These are phyloP conservation scores for Fusarium irregulare DNA, from an alignment of 2,329 filamentous ascomycete species.

Conservation along the genomic window DNA sequence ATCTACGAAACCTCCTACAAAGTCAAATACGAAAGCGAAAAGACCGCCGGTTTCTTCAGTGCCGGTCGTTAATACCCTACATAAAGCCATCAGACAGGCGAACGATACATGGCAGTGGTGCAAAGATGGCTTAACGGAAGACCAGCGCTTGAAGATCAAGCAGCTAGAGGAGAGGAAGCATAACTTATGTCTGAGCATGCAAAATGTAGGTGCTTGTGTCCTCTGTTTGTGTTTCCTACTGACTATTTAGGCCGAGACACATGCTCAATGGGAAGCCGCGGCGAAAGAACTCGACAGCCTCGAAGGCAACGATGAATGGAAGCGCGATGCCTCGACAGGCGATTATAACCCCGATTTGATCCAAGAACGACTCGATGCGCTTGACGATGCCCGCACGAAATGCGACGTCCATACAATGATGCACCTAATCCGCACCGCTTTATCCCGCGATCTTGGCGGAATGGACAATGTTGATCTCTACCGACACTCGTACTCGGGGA, in stretches of 20 bases:
- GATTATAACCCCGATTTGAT: slow-evolving; percentile 81
- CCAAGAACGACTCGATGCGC: slow-evolving; percentile 73
- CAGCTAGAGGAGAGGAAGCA: slow-evolving; percentile 69
- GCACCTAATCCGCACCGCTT: slow-evolving; percentile 80
- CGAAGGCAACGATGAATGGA: slow-evolving; percentile 87
- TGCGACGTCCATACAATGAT: slow-evolving; percentile 82
- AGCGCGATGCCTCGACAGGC: slow-evolving; percentile 68
- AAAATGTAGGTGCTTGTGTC: slow-evolving; percentile 62
- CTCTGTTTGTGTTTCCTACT: background rate
- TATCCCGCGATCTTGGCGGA: slow-evolving; percentile 84
- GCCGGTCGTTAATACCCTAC: slow-evolving; percentile 42
- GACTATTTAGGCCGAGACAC: slow-evolving; percentile 69
- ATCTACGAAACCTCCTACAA: slow-evolving; percentile 21
- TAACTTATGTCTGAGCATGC: slow-evolving; percentile 72
- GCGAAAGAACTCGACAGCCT: slow-evolving; percentile 82
- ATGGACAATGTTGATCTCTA: slow-evolving; percentile 89
- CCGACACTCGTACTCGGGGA: slow-evolving; percentile 84
- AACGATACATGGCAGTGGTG: slow-evolving; percentile 59
- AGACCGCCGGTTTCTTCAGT: slow-evolving; percentile 28
- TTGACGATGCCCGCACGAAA: slow-evolving; percentile 78
- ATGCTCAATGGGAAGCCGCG: slow-evolving; percentile 78
- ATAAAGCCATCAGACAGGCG: slow-evolving; percentile 53
- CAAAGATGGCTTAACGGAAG: slow-evolving; percentile 63
- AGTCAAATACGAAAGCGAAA: slow-evolving; percentile 44
- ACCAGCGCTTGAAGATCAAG: slow-evolving; percentile 61